Conservation (phyloP, 345 rosid species). For the Camelina sativa region DNA sequence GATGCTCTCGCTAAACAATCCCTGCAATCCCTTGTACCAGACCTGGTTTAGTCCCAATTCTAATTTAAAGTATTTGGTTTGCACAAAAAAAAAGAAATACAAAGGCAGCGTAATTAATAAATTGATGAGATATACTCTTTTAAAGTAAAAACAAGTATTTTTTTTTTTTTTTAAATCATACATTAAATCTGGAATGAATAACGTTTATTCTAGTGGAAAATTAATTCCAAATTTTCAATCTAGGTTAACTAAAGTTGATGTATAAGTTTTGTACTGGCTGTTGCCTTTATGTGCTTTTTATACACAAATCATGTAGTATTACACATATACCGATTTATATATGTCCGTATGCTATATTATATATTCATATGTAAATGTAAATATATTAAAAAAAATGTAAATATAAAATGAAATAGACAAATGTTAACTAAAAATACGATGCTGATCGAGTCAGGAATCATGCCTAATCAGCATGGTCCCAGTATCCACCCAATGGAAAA, state of each 20-base stretch:
- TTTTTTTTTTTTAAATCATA: not conserved
- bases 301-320: not conserved
- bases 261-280: conserved; percentile 23
- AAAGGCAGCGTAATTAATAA: conserved; percentile 9
- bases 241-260: conserved; percentile 37
- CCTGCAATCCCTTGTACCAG: too few species aligned
- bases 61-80: too few species aligned
- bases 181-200: conserved; percentile 19
- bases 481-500: conserved; percentile 28
- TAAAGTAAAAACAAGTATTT: not conserved
- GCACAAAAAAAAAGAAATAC: not conserved
- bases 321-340: too few species aligned
- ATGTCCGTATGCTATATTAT: too few species aligned
- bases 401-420: not conserved
- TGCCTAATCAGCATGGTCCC: conserved; percentile 45
- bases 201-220: conserved; percentile 14
- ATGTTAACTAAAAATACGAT: conserved; percentile 7
- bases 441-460: conserved; percentile 42
- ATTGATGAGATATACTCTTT: not conserved
- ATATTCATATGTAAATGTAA: too few species aligned
- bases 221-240: conserved; percentile 25
- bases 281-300: conserved; percentile 17
- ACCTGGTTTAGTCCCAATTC: too few species aligned
- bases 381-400: not conserved
- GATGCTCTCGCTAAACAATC: too few species aligned